These are phyloP conservation scores for Cyanidioschyzon merolae DNA, from an alignment of 23 red algal genomes.

Conservation along the genomic window DNA sequence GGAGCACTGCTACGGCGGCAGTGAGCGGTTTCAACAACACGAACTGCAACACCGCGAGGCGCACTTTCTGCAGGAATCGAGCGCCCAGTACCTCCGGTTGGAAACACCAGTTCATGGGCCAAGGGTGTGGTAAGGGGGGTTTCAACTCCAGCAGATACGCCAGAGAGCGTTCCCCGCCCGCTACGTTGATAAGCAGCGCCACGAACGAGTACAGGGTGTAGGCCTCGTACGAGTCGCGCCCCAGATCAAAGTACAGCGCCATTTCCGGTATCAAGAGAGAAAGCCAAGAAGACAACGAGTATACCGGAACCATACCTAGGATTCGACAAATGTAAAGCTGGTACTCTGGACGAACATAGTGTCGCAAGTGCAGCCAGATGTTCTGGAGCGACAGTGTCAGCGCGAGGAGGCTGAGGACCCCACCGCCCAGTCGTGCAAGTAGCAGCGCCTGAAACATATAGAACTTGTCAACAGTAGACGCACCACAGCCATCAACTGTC, in stretches of 20 bases:
- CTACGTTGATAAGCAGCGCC: constrained; percentile 73
- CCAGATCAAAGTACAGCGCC: constrained; percentile 60
- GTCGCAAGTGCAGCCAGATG: constrained; percentile 46
- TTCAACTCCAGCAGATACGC: constrained; percentile 55
- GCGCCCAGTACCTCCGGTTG: constrained; percentile 57
- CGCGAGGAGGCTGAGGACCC: background rate
- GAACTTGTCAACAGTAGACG: no score
- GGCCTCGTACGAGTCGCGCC: constrained; percentile 93
- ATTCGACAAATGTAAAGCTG: constrained; percentile 94
- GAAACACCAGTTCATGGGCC: constrained; percentile 35
- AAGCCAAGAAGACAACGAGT: constrained; percentile 69
- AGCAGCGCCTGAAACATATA: background rate
- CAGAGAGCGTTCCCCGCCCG: constrained; percentile 62
- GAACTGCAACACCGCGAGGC: constrained; percentile 70
- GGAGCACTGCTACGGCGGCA: background rate
- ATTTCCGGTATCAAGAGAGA: constrained; percentile 35
- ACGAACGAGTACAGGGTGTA: constrained; percentile 96
- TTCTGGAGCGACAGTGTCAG: constrained; percentile 16
- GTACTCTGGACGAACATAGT: constrained; percentile 61
- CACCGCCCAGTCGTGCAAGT: background rate
- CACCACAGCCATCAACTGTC: no score
- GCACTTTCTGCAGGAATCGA: constrained; percentile 52
- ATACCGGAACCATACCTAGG: constrained; percentile 89
- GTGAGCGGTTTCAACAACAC: constrained; percentile 72
- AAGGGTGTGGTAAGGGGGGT: constrained; percentile 75